phyloP scores from a whole-genome alignment of 805 yeast species.

The Nakazawaea ernobii region DNA sequence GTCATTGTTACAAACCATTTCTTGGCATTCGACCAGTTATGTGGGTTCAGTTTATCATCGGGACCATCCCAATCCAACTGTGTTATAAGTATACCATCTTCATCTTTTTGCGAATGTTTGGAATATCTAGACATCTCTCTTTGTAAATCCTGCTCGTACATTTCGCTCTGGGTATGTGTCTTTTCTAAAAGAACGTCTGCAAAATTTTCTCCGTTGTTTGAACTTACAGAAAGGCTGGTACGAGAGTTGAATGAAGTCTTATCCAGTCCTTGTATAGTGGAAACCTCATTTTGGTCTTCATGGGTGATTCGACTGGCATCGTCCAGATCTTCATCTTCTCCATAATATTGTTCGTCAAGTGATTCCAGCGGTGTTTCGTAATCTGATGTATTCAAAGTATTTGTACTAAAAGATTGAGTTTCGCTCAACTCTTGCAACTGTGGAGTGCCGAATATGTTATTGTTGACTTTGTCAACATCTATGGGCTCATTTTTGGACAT shows the following conservation, averaged over 20 bases:
- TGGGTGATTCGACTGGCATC: constrained; percentile 18
- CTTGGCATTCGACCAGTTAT: constrained; percentile 59
- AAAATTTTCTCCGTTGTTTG: neutral
- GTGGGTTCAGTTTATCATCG: constrained; percentile 58
- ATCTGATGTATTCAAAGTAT: constrained; percentile 4
- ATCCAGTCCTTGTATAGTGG: neutral
- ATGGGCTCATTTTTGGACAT: neutral
- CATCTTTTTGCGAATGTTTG: constrained; percentile 6
- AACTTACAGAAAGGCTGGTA: neutral
- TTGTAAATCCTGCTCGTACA: constrained; percentile 9
- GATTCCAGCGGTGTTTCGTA: constrained; percentile 9
- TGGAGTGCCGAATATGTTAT: constrained; percentile 6
- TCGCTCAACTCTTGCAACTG: neutral
- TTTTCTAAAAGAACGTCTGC: constrained; percentile 1
- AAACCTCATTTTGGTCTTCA: constrained; percentile 6
- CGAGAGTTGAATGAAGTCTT: neutral
- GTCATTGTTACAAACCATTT: constrained; percentile 64
- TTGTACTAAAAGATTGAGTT: neutral
- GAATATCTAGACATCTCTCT: constrained; percentile 3
- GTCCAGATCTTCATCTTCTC: constrained; percentile 16
- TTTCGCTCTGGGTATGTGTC: constrained; percentile 6
- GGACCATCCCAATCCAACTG: constrained; percentile 56
- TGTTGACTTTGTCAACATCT: constrained; percentile 4
- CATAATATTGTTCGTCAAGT: constrained; percentile 9
- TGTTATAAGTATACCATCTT: constrained; percentile 31